Base-by-base conservation (phyloP, 1,139 yeast genomes). In the Saccharomyces pastorianus region DNA sequence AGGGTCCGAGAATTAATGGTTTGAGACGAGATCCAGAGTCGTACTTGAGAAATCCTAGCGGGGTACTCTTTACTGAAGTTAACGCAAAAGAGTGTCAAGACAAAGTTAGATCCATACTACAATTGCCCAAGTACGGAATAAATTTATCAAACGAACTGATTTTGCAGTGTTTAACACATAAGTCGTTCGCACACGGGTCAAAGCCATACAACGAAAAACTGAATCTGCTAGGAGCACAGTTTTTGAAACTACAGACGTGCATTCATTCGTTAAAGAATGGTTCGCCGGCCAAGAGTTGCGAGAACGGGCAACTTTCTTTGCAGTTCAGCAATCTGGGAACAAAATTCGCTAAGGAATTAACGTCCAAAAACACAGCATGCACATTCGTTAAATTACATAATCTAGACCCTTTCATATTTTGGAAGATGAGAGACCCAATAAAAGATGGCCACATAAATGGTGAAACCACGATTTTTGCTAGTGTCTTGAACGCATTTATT, bases 141-240 rank as follows among this genome's bases (percentile, higher is more conserved):
- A 49, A 61, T 13, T 52, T 68, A 28, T 55, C 64, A 6, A 63
- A 65, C 51, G 58, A 58, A 7, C 63, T 87, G 56, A 75, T 86
- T 42, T 73, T 89, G 58, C 97, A 91, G 72, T 83, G 87, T 38
- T 74, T 90, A 64, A 90, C 97, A 11, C 97, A 91, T 73, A 91
- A 91, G 73, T 88, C 96, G 46, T 91, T 90, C 76, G 95, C 95
- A 7, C 95, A 88, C 71, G 97, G 96, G 14, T 76, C 81, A 58
- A 83, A 84, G 64, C 96, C 97, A 20, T 88, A 85, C 71, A 91
- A 91, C 71, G 96, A 89, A 67, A 87, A 86, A 69, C 76, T 91
- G 64, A 78, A 88, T 27, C 79, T 85, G 51, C 74, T 88, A 71
- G 98, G 98, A n/a, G 73, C 81, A 46, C 88, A 86, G 67, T 75